Conservation (phyloP, 495 filamentous ascomycete species). For the Aspergillus cavernicola region DNA sequence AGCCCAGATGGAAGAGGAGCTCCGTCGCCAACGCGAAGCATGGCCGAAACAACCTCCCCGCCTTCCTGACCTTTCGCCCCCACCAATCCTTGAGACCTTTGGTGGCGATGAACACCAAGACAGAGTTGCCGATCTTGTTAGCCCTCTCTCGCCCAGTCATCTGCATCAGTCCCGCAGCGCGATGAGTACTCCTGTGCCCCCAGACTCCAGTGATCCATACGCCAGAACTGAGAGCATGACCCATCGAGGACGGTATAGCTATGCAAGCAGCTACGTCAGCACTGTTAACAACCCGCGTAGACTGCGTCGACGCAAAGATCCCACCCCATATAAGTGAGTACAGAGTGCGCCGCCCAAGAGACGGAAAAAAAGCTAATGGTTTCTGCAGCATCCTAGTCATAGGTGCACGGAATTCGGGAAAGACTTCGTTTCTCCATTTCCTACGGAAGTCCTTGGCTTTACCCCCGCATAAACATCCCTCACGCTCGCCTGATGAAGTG, state of each 20-base stretch:
- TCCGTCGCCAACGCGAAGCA: conserved; percentile 62
- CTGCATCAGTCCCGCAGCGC: conserved; percentile 15
- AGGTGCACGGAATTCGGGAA: conserved; percentile 84
- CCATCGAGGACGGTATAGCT: conserved; percentile 93
- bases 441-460: conserved; percentile 78
- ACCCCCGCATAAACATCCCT: conserved; percentile 67
- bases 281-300: conserved; percentile 92
- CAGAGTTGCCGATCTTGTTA: conserved; percentile 59
- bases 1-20: conserved; percentile 59
- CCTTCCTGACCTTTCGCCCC: conserved; percentile 70
- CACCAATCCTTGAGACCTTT: conserved; percentile 64
- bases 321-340: conserved; percentile 95
- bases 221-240: conserved; percentile 91
- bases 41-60: conserved; percentile 69
- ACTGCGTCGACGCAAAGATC: conserved; percentile 91
- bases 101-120: conserved; percentile 69
- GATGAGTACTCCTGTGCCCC: conserved; percentile 39
- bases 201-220: conserved; percentile 66
- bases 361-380: conserved; percentile 13
- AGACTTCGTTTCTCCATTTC: conserved; percentile 96
- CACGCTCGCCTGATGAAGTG: conserved; percentile 49
- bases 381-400: conserved; percentile 78
- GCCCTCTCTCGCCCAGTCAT: conserved; percentile 23
- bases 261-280: conserved; percentile 87
- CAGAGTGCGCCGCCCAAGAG: background rate